Evolutionary conservation across 306 rosid genomes (phyloP), one percentile per base, ranked within the genome.

Genomic region (Trichosanthes cucumerina): DNA sequence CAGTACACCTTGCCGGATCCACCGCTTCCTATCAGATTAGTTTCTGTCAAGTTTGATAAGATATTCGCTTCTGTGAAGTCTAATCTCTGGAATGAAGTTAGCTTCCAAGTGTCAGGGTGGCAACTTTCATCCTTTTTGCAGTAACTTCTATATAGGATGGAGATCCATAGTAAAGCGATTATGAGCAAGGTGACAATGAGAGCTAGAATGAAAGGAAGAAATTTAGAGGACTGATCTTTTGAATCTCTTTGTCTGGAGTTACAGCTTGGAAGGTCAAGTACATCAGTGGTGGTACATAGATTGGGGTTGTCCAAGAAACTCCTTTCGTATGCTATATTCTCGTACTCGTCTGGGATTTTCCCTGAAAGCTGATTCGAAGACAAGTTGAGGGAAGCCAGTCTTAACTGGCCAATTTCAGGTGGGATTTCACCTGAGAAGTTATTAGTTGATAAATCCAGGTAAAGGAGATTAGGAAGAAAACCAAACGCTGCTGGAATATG

Each of bases 1-100:
- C 91, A 80, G 82, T 92, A 91, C 70, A 95, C 99, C 64, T 86
- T 82, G 36, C 97, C 99, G 4, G 96, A 91, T 0, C 99, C 99
- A 56, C 99, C 99, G 58, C 86, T 86, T 75, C 97, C 99, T 26
- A 95, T 87, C 21, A 92, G 89, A 84, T 95, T 91, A 21, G 36
- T 71, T 18, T 91, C 99, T 11, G 87, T 92, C 84, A 92, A 80
- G 69, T 83, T 79, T 1, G 87, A 64, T 76, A 88, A 72, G 76
- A 95, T 78, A 50, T 85, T 84, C 47, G 71, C 78, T 77, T 91
- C 89, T 0, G 86, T 83, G 81, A 95, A 87, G 66, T 90, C 88
- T 69, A 88, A 52, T 71, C 85, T 87, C 36, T 92, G 99, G 88
- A 95, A 95, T 58, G 97, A 88, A 41, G 90, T 91, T 23, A 91